Conservation (phyloP, 2,329 filamentous ascomycete genomes). For the Cyphellophora europaea region DNA sequence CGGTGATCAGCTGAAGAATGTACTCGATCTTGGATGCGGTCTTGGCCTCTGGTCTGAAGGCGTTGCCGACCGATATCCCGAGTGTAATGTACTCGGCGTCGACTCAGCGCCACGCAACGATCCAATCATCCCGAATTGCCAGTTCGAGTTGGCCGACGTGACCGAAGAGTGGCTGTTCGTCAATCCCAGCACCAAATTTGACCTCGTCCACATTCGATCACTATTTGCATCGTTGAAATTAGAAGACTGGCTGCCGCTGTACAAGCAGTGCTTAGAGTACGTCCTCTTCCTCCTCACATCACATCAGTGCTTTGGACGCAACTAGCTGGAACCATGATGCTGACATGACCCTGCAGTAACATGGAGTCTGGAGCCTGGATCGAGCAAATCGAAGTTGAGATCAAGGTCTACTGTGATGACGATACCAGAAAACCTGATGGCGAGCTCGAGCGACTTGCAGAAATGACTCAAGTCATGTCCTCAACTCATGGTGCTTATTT, state of each 20-base stretch:
- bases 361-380: slow-evolving; percentile 24
- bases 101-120: slow-evolving; percentile 26
- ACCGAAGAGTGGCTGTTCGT: slow-evolving; percentile 26
- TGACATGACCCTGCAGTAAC: too few relatives aligned
- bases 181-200: slow-evolving; percentile 25
- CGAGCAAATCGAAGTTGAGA: slow-evolving; percentile 24
- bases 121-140: slow-evolving; percentile 22
- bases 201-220: slow-evolving; percentile 33
- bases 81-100: slow-evolving; percentile 26
- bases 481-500: slow-evolving; percentile 20
- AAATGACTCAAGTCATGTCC: slow-evolving; percentile 12
- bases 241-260: slow-evolving; percentile 24
- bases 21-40: slow-evolving; percentile 25
- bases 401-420: slow-evolving; percentile 19
- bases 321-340: too few relatives aligned
- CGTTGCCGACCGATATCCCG: slow-evolving; percentile 23
- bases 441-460: slow-evolving; percentile 14
- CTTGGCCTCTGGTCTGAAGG: slow-evolving; percentile 25
- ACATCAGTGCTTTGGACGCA: neutral
- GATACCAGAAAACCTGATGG: slow-evolving; percentile 13
- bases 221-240: slow-evolving; percentile 25
- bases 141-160: slow-evolving; percentile 26
- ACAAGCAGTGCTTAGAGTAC: slow-evolving; percentile 26
- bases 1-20: slow-evolving; percentile 12
- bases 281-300: neutral